These are phyloP conservation scores for Citeromyces nyonsensis DNA, from an alignment of 805 yeast genomes.

Conservation along the genomic window DNA sequence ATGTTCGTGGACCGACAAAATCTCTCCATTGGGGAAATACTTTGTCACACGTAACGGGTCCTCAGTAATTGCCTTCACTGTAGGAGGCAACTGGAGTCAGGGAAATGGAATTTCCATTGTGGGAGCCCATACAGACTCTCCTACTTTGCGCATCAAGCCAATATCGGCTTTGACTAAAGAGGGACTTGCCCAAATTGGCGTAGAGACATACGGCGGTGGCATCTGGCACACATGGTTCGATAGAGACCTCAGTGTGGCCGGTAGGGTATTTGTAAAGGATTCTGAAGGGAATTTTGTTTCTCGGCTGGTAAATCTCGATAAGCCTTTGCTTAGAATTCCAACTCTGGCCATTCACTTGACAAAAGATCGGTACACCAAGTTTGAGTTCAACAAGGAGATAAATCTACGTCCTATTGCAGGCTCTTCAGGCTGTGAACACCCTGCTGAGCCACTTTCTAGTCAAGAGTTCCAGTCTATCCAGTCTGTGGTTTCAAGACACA, in stretches of 20 bases:
- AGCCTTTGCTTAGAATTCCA: slow-evolving; percentile 72
- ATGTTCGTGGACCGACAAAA: slow-evolving; percentile 28
- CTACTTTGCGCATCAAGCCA: slow-evolving; percentile 61
- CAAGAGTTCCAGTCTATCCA: slow-evolving; percentile 70
- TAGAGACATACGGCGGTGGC: slow-evolving; percentile 75
- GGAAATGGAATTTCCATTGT: slow-evolving; percentile 52
- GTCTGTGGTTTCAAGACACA: slow-evolving; percentile 60
- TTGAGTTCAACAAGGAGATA: slow-evolving; percentile 66
- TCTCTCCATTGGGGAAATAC: slow-evolving; percentile 32
- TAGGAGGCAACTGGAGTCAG: slow-evolving; percentile 54
- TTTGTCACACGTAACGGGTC: slow-evolving; percentile 59
- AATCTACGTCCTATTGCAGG: no score
- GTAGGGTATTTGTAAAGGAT: slow-evolving; percentile 26
- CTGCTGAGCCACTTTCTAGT: no score
- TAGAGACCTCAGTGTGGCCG: slow-evolving; percentile 77
- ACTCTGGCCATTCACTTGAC: slow-evolving; percentile 86
- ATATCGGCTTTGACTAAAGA: slow-evolving; percentile 43
- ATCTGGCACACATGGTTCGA: slow-evolving; percentile 60
- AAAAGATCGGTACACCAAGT: no score
- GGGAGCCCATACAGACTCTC: slow-evolving; percentile 66
- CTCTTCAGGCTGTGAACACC: no score
- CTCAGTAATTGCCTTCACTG: slow-evolving; percentile 49
- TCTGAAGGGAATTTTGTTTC: slow-evolving; percentile 17
- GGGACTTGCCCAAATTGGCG: slow-evolving; percentile 68
- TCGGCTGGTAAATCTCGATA: slow-evolving; percentile 38